Evolutionary conservation across 345 rosid species (phyloP), one percentile per base, ranked within the genome.

Genomic region (Jatropha curcas): DNA sequence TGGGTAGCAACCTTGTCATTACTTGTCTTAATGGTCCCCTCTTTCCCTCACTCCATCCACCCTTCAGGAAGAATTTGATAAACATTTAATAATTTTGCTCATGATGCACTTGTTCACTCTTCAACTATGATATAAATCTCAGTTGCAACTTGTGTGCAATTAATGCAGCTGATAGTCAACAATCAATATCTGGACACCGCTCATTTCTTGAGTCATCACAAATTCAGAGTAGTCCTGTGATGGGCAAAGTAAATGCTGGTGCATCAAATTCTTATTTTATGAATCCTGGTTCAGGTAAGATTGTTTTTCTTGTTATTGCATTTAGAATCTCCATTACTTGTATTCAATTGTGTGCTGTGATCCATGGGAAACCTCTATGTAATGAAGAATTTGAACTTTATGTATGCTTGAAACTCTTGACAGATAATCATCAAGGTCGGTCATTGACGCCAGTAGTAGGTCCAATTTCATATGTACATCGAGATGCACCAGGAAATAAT

Each of bases 81-180:
- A 24, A 52, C 16, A 7, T 2, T 39, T 9, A 30, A 33, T 37
- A 35, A 12, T 53, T 70, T 48, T 14, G 1, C 58, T 53, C 62
- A 20, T 41, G 24, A 41, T 68, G 34, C 77, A 52, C 66, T 66
- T 76, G 13, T 58, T 63, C 25, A 69, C 60, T 74, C 78, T 70
- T 75, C 7, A 17, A 39, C 68, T 64, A n/a, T 76, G 66, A 27
- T 39, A 37, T 72, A 5, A 52, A 41, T 53, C 69, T 74, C 52
- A 39, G 45, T 63, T 35, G 56, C 67, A 61, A 76, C 77, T 72
- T 68, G 24, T 74, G 39, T 71, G 75, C 74, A 48, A 74, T 74
- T 80, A 70, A 77, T 76, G 85, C 86, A 88, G 97, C 81, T 71
- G 97, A 89, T 76, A 85, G 88, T 80, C 89, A 83, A 72, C 96